These are phyloP conservation scores for Zymoseptoria crescenta DNA, from an alignment of 2,329 filamentous ascomycete genomes.

Conservation along the genomic window DNA sequence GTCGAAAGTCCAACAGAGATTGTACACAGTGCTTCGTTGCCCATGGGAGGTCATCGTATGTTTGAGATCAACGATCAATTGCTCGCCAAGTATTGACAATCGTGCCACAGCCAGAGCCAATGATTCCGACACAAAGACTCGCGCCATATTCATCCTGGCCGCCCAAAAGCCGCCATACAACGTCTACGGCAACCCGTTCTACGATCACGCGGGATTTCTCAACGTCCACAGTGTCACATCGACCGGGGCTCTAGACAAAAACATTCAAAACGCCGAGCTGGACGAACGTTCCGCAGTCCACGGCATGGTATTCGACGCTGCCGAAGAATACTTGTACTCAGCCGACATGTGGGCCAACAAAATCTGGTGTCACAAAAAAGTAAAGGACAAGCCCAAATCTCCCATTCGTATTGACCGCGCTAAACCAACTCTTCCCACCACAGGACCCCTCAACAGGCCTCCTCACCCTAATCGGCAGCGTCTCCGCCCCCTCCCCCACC, in stretches of 20 bases:
- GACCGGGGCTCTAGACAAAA: slow-evolving; percentile 51
- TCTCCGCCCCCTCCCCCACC: slow-evolving; percentile 60
- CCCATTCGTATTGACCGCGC: too few species aligned
- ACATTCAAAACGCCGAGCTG: slow-evolving; percentile 68
- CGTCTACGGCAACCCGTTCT: slow-evolving; percentile 87
- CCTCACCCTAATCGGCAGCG: slow-evolving; percentile 61
- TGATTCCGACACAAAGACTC: slow-evolving; percentile 66
- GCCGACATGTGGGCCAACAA: slow-evolving; percentile 71
- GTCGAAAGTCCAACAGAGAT: slow-evolving; percentile 71
- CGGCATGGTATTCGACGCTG: slow-evolving; percentile 72
- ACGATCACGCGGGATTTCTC: slow-evolving; percentile 73
- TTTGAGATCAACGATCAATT: slow-evolving; percentile 36
- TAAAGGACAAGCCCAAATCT: too few species aligned
- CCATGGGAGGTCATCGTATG: slow-evolving; percentile 62
- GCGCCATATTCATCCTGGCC: slow-evolving; percentile 81
- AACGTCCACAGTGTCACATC: slow-evolving; percentile 62
- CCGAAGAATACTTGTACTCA: slow-evolving; percentile 68
- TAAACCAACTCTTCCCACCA: slow-evolving; percentile 1
- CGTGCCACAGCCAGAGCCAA: slow-evolving; percentile 53
- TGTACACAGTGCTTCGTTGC: slow-evolving; percentile 63
- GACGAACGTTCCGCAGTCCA: slow-evolving; percentile 64
- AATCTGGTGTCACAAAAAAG: slow-evolving; percentile 75
- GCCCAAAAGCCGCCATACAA: slow-evolving; percentile 68
- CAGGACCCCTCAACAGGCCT: slow-evolving; percentile 48
- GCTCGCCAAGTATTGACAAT: neutral